A percentile compares a stretch with the other conserved stretches of the same genome.
These are phyloP conservation scores for Leishmania amazonensis DNA, from an alignment of 208 protist species.

Conservation along the genomic window DNA sequence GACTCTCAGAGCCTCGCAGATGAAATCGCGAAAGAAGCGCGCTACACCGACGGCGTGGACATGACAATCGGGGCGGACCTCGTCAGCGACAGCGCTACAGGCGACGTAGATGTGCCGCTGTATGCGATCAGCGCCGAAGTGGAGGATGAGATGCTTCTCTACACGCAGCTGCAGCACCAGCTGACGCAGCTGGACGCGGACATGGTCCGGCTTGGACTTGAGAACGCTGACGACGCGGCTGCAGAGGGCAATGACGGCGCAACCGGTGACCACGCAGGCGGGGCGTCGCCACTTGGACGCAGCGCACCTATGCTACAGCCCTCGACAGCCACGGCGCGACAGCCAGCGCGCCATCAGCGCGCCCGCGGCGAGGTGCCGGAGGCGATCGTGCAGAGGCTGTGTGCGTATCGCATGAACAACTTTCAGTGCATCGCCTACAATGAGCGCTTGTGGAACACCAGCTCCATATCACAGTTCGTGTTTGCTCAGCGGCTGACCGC, in stretches of 20 bases:
- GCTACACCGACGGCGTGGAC: not conserved
- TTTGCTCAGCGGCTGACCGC: constrained; percentile 85
- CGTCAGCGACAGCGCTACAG: not conserved
- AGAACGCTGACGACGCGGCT: not conserved
- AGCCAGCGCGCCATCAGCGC: constrained; percentile 11
- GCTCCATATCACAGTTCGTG: constrained; percentile 74
- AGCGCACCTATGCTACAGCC: not conserved
- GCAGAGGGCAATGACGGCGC: constrained; percentile 4
- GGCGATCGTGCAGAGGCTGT: constrained; percentile 70
- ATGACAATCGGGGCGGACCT: constrained; percentile 12
- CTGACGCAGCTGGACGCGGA: constrained; percentile 56
- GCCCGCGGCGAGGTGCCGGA: constrained; percentile 59
- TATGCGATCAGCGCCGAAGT: not conserved
- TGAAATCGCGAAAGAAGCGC: not conserved
- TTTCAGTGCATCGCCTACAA: constrained; percentile 86
- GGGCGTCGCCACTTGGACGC: not conserved
- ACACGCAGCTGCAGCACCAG: constrained; percentile 52
- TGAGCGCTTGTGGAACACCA: constrained; percentile 87
- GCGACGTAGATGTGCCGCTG: not conserved
- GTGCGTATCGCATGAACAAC: constrained; percentile 60
- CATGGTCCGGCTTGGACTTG: constrained; percentile 35
- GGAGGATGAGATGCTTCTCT: constrained; percentile 52
- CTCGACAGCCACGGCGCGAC: too few relatives aligned
- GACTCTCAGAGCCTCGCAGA: not conserved
- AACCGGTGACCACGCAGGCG: not conserved